Percentiles rank a stretch among this genome's conserved stretches.
Conservation (phyloP, 2,329 filamentous ascomycete genomes). For the Harringtonia aguacate region DNA sequence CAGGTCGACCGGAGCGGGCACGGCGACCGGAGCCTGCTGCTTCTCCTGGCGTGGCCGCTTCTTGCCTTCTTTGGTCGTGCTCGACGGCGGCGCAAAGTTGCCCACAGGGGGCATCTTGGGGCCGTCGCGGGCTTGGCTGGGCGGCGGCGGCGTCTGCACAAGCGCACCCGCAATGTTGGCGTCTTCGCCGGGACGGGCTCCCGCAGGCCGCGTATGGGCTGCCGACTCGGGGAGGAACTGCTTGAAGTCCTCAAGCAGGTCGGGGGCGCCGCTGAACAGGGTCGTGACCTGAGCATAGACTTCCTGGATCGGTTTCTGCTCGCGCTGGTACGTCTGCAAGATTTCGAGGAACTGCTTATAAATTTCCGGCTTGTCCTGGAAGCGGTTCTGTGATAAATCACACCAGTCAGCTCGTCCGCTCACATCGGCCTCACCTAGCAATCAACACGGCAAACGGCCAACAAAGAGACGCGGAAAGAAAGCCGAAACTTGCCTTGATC, state of each 20-base stretch:
- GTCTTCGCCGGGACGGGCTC: constrained; percentile 56
- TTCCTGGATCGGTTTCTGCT: constrained; percentile 96
- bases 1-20: constrained; percentile 29
- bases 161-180: constrained; percentile 23
- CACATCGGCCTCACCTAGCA: not conserved
- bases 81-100: constrained; percentile 76
- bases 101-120: constrained; percentile 88
- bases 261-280: constrained; percentile 84
- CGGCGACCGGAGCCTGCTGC: constrained; percentile 35
- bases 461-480: not conserved
- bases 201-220: constrained; percentile 45
- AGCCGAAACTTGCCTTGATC: constrained; percentile 65
- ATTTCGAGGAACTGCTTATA: constrained; percentile 99
- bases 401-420: not conserved
- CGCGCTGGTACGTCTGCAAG: constrained; percentile 92
- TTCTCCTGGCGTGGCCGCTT: constrained; percentile 63
- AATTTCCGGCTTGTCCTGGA: constrained; percentile 91
- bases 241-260: constrained; percentile 95
- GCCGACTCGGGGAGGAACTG: constrained; percentile 91
- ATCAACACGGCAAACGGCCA: not conserved
- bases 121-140: constrained; percentile 39
- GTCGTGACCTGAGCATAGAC: constrained; percentile 95
- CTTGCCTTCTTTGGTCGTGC: constrained; percentile 81
- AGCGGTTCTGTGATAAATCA: constrained; percentile 63
- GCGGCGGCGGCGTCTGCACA: constrained; percentile 47